These are phyloP conservation scores for Fusarium coffeatum DNA, from an alignment of 2,329 filamentous ascomycete genomes.

Conservation along the genomic window DNA sequence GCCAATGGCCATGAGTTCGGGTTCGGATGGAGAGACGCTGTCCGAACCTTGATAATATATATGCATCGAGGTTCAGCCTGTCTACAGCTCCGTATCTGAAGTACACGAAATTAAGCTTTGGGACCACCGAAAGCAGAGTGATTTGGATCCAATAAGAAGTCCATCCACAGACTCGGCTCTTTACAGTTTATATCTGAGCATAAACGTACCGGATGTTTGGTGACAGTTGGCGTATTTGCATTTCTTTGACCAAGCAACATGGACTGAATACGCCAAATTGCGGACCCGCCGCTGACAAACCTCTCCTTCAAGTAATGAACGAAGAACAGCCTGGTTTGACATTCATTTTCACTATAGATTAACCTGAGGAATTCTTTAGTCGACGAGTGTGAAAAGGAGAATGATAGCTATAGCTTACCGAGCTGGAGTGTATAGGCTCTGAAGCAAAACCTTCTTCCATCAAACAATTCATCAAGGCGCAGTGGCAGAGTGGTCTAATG, in stretches of 20 bases:
- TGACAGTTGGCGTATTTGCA: not conserved
- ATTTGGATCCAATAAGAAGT: not conserved
- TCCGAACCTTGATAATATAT: not conserved
- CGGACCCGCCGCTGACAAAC: not conserved
- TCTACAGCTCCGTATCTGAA: not conserved
- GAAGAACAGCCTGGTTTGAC: not conserved
- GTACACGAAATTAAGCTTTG: not conserved
- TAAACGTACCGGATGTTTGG: not conserved
- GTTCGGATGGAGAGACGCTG: not conserved
- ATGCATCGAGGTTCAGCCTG: not conserved
- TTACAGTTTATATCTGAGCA: not conserved
- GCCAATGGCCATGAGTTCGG: not conserved
- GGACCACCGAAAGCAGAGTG: not conserved
- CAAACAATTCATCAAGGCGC: conserved; percentile 32
- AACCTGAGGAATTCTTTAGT: not conserved
- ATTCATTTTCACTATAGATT: not conserved
- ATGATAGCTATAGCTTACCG: rapidly evolving
- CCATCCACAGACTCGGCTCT: not conserved
- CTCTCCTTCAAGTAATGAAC: not conserved
- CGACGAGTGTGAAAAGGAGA: not conserved
- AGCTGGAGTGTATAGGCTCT: rapidly evolving
- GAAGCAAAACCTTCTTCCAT: rapidly evolving
- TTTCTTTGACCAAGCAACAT: not conserved
- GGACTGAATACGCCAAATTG: not conserved
- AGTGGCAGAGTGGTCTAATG: conserved; percentile 48